These are phyloP conservation scores for Centrapalus pauciflorus DNA, from an alignment of 129 eudicot species.

Conservation along the genomic window DNA sequence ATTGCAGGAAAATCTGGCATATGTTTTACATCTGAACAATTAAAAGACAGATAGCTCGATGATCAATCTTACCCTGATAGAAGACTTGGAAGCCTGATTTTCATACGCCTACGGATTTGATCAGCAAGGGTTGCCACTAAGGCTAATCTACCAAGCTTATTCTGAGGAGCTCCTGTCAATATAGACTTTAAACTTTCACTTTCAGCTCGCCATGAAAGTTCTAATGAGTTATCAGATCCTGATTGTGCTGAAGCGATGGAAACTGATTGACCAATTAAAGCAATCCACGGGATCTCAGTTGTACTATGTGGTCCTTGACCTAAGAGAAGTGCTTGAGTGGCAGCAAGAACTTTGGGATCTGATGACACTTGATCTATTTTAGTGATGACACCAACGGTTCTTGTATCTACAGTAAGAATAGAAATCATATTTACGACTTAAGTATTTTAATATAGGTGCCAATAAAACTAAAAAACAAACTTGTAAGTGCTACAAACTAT, in stretches of 20 bases:
- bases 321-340: slow-evolving; percentile 87
- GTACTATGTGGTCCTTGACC: slow-evolving; percentile 96
- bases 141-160: slow-evolving; percentile 93
- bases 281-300: slow-evolving; percentile 97
- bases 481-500: slow-evolving; percentile 6
- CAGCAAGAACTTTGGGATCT: slow-evolving; percentile 93
- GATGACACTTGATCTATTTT: slow-evolving; percentile 95
- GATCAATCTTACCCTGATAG: slow-evolving; percentile 81
- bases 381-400: slow-evolving; percentile 93
- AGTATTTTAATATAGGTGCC: background rate
- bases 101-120: slow-evolving; percentile 94
- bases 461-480: background rate
- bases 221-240: slow-evolving; percentile 83
- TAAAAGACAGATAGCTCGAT: no score
- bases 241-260: slow-evolving; percentile 91
- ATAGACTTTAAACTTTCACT: slow-evolving; percentile 94
- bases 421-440: background rate
- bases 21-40: no score
- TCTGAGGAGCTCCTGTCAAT: slow-evolving; percentile 89
- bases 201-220: slow-evolving; percentile 98
- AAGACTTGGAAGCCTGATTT: slow-evolving; percentile 83
- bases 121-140: slow-evolving; percentile 89
- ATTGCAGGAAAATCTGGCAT: background rate
- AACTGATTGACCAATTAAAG: slow-evolving; percentile 94
- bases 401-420: slow-evolving; percentile 51